Conservation (phyloP, 139 green algal genomes). For the Chlamydomonas incerta region DNA sequence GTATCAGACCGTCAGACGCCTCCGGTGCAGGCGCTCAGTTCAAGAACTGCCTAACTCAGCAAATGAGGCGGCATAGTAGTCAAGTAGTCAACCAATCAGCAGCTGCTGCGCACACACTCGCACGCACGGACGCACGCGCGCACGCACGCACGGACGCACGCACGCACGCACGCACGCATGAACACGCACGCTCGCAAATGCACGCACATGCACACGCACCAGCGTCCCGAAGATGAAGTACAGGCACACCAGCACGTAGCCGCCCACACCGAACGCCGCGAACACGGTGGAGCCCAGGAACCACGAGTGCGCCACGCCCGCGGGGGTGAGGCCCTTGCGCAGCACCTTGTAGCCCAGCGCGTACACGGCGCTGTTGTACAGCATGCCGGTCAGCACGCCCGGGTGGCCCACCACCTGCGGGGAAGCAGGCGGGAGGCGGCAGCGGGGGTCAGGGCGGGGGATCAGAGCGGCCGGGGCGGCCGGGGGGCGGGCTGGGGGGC, state of each 20-base stretch:
- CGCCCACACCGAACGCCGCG: slow-evolving; percentile 85
- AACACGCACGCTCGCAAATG: slow-evolving; percentile 51
- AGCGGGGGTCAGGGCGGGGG: no score
- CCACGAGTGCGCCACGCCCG: slow-evolving; percentile 80
- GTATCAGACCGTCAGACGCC: no score
- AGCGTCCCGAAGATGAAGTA: slow-evolving; percentile 95
- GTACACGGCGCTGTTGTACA: slow-evolving; percentile 47
- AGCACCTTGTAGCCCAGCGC: slow-evolving; percentile 73
- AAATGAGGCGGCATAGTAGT: no score
- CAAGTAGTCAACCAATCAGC: no score
- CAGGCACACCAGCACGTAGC: slow-evolving; percentile 89
- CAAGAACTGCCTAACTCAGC: no score
- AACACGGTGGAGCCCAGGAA: slow-evolving; percentile 79
- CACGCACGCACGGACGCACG: no score
- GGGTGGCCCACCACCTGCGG: slow-evolving; percentile 34
- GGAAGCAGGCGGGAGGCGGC: no score
- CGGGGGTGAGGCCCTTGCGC: slow-evolving; percentile 78
- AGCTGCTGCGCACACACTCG: no score
- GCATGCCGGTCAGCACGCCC: slow-evolving; percentile 20
- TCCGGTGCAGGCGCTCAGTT: no score
- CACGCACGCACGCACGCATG: not conserved
- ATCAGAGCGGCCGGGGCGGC: no score
- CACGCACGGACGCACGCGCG: no score
- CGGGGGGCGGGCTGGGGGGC: no score
- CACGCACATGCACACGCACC: slow-evolving; percentile 49